Evolutionary conservation across 768 basidiomycete genomes (phyloP).

Genomic region (Amanita exitialis): DNA sequence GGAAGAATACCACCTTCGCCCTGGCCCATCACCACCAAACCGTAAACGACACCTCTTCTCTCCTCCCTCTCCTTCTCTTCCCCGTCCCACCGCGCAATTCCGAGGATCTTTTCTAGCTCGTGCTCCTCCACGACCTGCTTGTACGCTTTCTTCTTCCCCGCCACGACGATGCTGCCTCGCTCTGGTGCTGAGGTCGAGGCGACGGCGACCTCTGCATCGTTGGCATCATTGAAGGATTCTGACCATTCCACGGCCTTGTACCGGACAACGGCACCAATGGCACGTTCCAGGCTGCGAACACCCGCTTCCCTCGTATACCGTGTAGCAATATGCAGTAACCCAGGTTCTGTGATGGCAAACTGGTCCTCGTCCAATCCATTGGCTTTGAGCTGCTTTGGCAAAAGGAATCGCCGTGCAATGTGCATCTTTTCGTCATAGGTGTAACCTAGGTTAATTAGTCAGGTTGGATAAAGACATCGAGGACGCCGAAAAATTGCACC

Average conservation of each 20-base stretch:
- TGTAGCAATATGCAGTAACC: constrained; percentile 62
- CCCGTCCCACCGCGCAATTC: constrained; percentile 69
- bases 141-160: constrained; percentile 32
- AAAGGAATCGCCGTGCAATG: constrained; percentile 78
- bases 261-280: constrained; percentile 81
- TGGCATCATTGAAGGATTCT: constrained; percentile 39
- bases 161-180: constrained; percentile 11
- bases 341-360: constrained; percentile 58
- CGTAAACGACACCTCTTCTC: constrained; percentile 70
- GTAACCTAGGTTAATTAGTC: constrained; percentile 37
- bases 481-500: constrained; percentile 23
- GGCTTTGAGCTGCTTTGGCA: constrained; percentile 78
- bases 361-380: constrained; percentile 62
- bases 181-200: constrained; percentile 9
- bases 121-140: constrained; percentile 47
- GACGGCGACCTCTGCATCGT: not conserved
- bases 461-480: not conserved
- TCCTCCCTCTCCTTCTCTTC: constrained; percentile 74
- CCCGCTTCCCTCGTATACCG: constrained; percentile 88
- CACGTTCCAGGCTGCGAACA: constrained; percentile 82
- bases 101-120: constrained; percentile 80
- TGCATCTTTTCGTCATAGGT: constrained; percentile 88
- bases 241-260: constrained; percentile 91
- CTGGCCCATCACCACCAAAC: constrained; percentile 80
- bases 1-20: constrained; percentile 81